A percentile compares a stretch with the other conserved stretches of the same genome.
These are phyloP conservation scores for Fusarium equiseti DNA, from an alignment of 2,329 filamentous ascomycete species.

Conservation along the genomic window DNA sequence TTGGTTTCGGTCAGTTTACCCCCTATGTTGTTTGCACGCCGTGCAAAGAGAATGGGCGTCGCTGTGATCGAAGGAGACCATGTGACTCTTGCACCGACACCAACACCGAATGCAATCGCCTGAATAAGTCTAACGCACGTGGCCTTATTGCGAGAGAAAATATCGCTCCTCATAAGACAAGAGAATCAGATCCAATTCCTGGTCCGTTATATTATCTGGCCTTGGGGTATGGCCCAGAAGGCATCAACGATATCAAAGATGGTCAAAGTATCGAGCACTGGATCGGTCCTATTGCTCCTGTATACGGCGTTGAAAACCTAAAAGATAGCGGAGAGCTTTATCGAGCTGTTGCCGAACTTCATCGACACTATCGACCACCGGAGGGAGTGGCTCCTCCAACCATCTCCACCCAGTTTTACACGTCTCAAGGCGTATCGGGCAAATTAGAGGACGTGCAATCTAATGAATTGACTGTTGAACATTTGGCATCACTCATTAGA, in stretches of 20 bases:
- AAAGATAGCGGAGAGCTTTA: not conserved
- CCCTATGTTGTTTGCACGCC: constrained; percentile 44
- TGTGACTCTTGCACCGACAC: constrained; percentile 52
- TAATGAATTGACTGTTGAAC: not conserved
- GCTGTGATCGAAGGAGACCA: constrained; percentile 54
- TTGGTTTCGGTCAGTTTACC: constrained; percentile 51
- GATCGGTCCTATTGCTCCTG: constrained; percentile 40
- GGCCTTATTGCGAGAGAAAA: constrained; percentile 17
- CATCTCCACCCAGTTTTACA: not conserved
- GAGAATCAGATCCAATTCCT: not conserved
- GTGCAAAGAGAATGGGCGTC: constrained; percentile 24
- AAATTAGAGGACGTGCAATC: not conserved
- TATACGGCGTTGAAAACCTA: constrained; percentile 20
- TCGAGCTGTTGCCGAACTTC: not conserved
- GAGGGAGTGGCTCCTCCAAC: not conserved
- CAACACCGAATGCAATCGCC: not conserved
- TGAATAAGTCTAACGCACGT: not conserved
- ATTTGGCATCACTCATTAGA: constrained; percentile 8
- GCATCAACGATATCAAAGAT: constrained; percentile 42
- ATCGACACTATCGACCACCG: constrained; percentile 23
- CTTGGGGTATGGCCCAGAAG: constrained; percentile 46
- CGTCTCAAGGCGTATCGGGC: not conserved
- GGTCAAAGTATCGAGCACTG: constrained; percentile 38
- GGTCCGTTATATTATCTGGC: constrained; percentile 53
- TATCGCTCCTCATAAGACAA: too few relatives aligned